These are phyloP conservation scores for Papiliotrema nemorosa DNA, from an alignment of 1,284 basidiomycete species.

Conservation along the genomic window DNA sequence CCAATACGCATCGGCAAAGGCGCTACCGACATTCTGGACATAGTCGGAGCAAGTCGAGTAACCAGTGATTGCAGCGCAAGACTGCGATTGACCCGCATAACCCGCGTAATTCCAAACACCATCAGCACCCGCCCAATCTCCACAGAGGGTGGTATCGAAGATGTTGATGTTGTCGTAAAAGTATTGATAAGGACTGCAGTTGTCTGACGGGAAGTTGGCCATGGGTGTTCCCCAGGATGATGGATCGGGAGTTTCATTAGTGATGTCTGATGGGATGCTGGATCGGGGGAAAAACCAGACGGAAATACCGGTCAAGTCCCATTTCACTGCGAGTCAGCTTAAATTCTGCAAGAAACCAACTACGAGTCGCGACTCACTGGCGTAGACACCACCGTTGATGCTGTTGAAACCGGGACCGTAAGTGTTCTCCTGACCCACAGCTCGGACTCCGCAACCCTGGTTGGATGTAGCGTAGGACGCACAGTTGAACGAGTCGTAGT, in stretches of 20 bases:
- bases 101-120: constrained; percentile 65
- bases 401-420: constrained; percentile 50
- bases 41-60: constrained; percentile 72
- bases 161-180: constrained; percentile 72
- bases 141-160: constrained; percentile 54
- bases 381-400: constrained; percentile 51
- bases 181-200: constrained; percentile 68
- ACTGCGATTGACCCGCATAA: constrained; percentile 71
- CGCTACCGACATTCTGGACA: constrained; percentile 64
- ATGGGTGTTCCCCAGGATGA: constrained; percentile 68
- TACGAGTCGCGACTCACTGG: constrained; percentile 29
- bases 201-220: constrained; percentile 66
- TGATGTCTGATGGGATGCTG: constrained; percentile 70
- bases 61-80: constrained; percentile 77
- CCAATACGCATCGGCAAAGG: constrained; percentile 73
- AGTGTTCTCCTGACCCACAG: constrained; percentile 26
- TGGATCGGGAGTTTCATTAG: constrained; percentile 63
- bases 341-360: no score
- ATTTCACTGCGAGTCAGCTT: constrained; percentile 58
- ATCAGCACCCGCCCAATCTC: constrained; percentile 73
- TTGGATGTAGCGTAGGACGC: constrained; percentile 44
- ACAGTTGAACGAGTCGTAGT: constrained; percentile 45
- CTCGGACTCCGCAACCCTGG: constrained; percentile 50
- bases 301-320: constrained; percentile 68
- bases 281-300: constrained; percentile 74